Base-by-base conservation (phyloP, 1,139 yeast species). In the Debaryomyces nepalensis region DNA sequence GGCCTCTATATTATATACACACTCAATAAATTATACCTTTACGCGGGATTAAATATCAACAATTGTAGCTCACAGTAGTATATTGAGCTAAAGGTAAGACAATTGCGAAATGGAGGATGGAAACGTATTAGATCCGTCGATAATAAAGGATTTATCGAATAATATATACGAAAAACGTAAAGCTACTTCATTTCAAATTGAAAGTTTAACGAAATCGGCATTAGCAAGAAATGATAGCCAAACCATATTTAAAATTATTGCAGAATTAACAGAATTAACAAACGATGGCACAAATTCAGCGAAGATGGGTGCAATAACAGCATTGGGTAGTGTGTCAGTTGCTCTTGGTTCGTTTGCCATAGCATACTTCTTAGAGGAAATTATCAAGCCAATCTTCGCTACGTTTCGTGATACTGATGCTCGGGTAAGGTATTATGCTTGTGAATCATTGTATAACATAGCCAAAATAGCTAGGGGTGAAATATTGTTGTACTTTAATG, bases 391-490 rank as follows among this genome's bases (percentile, higher is more conserved):
- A 0, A 96, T 95, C 12, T 73, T 95, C 54, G 95, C 97, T 0
- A 93, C 98, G 47, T 95, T 95, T 62, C 91, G 96, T 41, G 99
- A 95, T 57, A 96, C 95, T 45, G 97, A 95, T 59, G 95, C 97
- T 8, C 79, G 96, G 50, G 99, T 95, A 6, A 74, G 99, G 41
- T 95, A 95, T 57, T 95, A 91, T 63, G 98, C 99, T 0, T 93
- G 99, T 67, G 99, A 95, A 60, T 87, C 96, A 33, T 74, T 95
- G 50, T 95, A 95, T 65, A 95, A 95, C 64, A 91, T 95, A 39
- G 96, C 99, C 41, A 95, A 95, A 61, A 96, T 93, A 16, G 96
- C 99, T 4, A 81, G 96, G 53, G 99, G 99, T 14, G 99, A 95
- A 62, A 87, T 93, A 18, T 68, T 95, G 49, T 70, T 87, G 10